Base-by-base conservation (phyloP, 169 alveolate genomes). In the Amoebophrya sp. region DNA sequence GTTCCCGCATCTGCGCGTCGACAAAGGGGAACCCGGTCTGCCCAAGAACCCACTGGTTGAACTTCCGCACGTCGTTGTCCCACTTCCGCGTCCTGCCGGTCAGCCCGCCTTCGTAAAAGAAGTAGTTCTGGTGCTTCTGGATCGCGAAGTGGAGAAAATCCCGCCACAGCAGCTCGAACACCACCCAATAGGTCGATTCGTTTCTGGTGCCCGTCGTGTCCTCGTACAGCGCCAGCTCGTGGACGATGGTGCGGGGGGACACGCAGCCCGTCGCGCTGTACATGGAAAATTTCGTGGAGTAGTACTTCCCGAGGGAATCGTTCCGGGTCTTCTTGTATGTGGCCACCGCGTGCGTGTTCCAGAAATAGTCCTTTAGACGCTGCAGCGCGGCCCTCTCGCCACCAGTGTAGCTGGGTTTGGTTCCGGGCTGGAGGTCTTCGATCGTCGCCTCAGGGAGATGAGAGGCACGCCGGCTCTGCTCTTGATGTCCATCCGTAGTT, bases 241-340 rank as follows among this genome's bases (percentile, higher is more conserved):
- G 0, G 54, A 33, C 39, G 40, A 40, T 90, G 53, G 77, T 89
- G 0, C 90, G 77, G 33, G 92, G 90, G 12, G 90, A 77, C 40
- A 91, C 40, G 53, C 90, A 66, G 77, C 92, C 92, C 39, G 77
- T 41, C 0, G 92, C 92, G 35, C 66, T 39, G 90, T 89, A 77
- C 47, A 89, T 89, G 54, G 92, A 91, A 25, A 91, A 91, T 89
- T 91, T 91, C 47, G 90, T 38, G 92, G 77, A 38, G 77, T 23
- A 91, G 90, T 41, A n/a, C 40, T 14, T 38, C 23, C 77, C 40
- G 0, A 55, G 0, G 33, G 77, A 35, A 25, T 53, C 90, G 77
- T 91, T 91, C 41, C 92, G 90, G 39, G 92, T 91, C 90, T 91
- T 53, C 77, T 91, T 91, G 92, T 91, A 91, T 33, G 77, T n/a